Conservation (phyloP, 306 rosid genomes). For the Mimosa pudica region DNA sequence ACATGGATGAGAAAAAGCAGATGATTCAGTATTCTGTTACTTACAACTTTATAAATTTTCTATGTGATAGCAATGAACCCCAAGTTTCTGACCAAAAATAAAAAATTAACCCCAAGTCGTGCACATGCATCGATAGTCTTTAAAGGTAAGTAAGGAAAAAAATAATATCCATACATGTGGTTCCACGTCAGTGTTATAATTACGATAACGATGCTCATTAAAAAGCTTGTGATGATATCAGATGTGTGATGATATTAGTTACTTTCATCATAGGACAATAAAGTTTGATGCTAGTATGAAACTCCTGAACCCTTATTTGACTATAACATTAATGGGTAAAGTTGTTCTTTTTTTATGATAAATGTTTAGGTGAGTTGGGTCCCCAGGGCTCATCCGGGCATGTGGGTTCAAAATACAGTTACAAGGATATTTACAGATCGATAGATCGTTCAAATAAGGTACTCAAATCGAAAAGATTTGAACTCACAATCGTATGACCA, state of each 20-base stretch:
- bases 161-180: neutral
- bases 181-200: neutral
- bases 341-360: too few species aligned
- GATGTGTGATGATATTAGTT: neutral
- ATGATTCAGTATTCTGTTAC: neutral
- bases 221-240: neutral
- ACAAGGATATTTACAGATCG: too few species aligned
- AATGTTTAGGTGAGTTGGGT: too few species aligned
- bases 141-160: neutral
- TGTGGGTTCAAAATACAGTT: too few species aligned
- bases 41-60: neutral
- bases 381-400: too few species aligned
- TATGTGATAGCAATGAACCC: neutral
- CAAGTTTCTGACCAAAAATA: too few species aligned
- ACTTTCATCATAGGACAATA: neutral
- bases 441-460: too few species aligned
- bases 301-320: neutral
- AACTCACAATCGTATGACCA: too few species aligned
- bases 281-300: constrained; percentile 1
- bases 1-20: neutral
- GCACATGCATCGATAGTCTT: neutral
- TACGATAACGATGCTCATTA: neutral
- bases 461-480: too few species aligned
- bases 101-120: neutral
- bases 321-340: neutral